phyloP scores from a whole-genome alignment of 169 alveolate species.

The Plasmodium vivax region DNA sequence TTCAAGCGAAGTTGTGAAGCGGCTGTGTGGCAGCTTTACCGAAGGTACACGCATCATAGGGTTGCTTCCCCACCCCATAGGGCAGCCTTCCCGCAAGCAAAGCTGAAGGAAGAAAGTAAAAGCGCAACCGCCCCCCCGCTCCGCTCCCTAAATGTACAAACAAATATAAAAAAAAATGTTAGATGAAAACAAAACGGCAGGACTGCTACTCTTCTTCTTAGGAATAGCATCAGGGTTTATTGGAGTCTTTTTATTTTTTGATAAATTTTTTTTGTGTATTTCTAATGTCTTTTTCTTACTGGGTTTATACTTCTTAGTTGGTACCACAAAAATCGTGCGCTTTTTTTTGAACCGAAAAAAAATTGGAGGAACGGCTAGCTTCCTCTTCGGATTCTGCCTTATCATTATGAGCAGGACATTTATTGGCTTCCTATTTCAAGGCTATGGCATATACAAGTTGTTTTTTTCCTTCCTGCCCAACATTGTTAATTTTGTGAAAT shows the following conservation, averaged over 20 bases:
- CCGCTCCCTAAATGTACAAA: conserved; percentile 14
- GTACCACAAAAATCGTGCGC: conserved; percentile 78
- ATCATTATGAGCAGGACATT: conserved; percentile 68
- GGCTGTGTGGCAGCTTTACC: not conserved
- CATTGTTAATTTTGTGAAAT: conserved; percentile 74
- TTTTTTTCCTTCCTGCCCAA: conserved; percentile 83
- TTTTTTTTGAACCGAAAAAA: conserved; percentile 76
- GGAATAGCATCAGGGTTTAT: conserved; percentile 67
- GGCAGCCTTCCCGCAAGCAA: not conserved
- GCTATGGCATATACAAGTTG: conserved; percentile 77
- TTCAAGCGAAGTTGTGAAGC: not conserved
- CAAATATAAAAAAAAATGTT: conserved; percentile 35
- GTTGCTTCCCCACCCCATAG: not conserved
- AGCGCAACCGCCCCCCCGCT: not conserved
- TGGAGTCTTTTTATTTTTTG: conserved; percentile 78
- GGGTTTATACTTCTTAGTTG: conserved; percentile 81
- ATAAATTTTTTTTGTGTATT: conserved; percentile 75
- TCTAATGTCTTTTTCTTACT: conserved; percentile 76
- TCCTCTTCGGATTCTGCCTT: conserved; percentile 72
- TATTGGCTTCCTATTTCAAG: conserved; percentile 77
- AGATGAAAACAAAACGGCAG: conserved; percentile 50
- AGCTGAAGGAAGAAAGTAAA: not conserved
- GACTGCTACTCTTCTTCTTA: conserved; percentile 48
- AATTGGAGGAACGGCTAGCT: conserved; percentile 77
- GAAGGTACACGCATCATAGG: not conserved